Evolutionary conservation across 768 basidiomycete genomes (phyloP).

Genomic region (Psilocybe subaeruginosa): DNA sequence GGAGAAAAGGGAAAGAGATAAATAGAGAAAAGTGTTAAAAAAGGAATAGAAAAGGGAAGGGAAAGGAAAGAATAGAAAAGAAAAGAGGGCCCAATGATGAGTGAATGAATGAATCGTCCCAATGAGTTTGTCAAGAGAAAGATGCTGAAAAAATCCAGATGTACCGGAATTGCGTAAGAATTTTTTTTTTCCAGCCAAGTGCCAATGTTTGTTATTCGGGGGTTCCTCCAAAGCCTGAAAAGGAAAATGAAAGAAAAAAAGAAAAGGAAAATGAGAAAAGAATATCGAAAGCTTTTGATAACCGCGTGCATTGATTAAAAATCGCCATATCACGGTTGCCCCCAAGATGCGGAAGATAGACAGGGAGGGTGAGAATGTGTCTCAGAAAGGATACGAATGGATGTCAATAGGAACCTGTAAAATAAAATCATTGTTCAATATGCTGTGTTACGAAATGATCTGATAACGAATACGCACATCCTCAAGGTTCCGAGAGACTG

Average conservation of each 20-base stretch:
- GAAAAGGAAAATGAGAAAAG: not conserved
- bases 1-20: not conserved
- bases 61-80: not conserved
- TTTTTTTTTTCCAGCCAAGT: constrained; percentile 8
- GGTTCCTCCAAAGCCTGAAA: constrained; percentile 1
- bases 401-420: not conserved
- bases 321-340: not conserved
- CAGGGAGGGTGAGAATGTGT: not conserved
- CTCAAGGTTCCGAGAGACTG: not conserved
- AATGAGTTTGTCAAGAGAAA: not conserved
- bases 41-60: not conserved
- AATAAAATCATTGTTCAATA: not conserved
- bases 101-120: not conserved
- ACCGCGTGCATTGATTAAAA: not conserved
- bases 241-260: not conserved
- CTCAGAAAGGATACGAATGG: not conserved
- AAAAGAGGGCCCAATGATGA: constrained; percentile 1
- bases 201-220: constrained; percentile 6
- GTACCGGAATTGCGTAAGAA: not conserved
- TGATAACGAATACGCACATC: not conserved
- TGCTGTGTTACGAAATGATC: not conserved
- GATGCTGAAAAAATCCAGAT: not conserved
- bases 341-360: not conserved
- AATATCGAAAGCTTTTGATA: constrained; percentile 4
- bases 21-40: not conserved